These are phyloP conservation scores for Staphylotrichum longicolle DNA, from an alignment of 495 filamentous ascomycete genomes.

Conservation along the genomic window DNA sequence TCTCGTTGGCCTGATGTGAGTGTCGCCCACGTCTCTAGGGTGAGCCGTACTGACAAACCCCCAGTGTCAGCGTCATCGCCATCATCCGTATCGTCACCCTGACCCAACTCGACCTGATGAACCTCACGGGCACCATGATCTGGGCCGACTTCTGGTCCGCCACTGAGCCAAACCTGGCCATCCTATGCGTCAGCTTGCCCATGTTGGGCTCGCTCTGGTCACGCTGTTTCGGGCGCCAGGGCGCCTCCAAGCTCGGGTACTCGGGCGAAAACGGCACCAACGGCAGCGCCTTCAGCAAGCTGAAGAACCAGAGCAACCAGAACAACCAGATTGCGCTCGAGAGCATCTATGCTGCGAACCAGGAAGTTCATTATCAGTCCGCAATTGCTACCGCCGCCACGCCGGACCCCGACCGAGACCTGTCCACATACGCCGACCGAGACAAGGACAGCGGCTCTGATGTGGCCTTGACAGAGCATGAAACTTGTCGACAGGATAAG, in stretches of 20 bases:
- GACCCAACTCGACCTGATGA: constrained; percentile 20
- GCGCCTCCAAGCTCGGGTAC: constrained; percentile 24
- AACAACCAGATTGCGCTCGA: constrained; percentile 18
- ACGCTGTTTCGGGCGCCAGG: constrained; percentile 17
- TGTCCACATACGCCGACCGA: neutral
- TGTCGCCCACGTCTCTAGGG: neutral
- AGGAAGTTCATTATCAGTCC: constrained; percentile 18
- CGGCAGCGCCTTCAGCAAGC: constrained; percentile 20
- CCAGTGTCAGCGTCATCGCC: constrained; percentile 28
- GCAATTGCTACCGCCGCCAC: constrained; percentile 4
- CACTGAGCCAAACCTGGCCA: constrained; percentile 33
- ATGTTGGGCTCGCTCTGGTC: constrained; percentile 26
- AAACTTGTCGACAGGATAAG: neutral
- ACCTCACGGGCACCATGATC: constrained; percentile 31
- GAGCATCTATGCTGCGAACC: constrained; percentile 22
- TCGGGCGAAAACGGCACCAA: constrained; percentile 16
- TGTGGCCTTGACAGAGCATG: constrained; percentile 15
- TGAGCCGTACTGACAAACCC: neutral
- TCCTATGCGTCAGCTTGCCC: constrained; percentile 37
- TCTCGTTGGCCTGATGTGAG: constrained; percentile 30
- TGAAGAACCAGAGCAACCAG: constrained; percentile 3
- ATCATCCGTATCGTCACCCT: constrained; percentile 34
- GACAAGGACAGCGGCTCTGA: constrained; percentile 24
- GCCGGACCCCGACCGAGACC: neutral
- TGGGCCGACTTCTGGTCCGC: constrained; percentile 36